Percentiles rank a stretch among this genome's conserved stretches.
phyloP scores from a whole-genome alignment of 75 land plant genomes.

The Azolla pinnata region DNA sequence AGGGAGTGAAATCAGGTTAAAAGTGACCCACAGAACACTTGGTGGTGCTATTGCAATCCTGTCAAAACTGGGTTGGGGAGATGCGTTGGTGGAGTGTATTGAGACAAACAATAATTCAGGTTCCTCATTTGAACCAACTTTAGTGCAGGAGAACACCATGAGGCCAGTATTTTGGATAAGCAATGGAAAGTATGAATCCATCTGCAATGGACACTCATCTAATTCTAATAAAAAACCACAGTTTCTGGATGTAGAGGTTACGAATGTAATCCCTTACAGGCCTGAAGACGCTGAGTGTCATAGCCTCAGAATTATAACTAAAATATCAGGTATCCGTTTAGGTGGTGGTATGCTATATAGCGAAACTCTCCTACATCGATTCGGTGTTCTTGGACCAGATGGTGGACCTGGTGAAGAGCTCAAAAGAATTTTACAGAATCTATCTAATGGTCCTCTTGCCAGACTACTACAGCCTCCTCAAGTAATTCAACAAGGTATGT shows the following conservation, averaged over 20 bases:
- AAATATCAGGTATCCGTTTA: conserved; percentile 71
- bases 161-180: conserved; percentile 82
- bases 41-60: conserved; percentile 86
- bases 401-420: conserved; percentile 92
- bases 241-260: conserved; percentile 61
- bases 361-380: conserved; percentile 85
- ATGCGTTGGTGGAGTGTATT: conserved; percentile 66
- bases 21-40: conserved; percentile 70
- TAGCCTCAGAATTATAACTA: conserved; percentile 59
- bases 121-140: conserved; percentile 2
- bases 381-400: conserved; percentile 90
- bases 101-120: conserved; percentile 37
- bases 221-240: neutral
- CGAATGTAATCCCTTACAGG: conserved; percentile 65
- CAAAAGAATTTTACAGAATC: conserved; percentile 55
- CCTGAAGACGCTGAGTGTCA: conserved; percentile 69
- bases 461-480: conserved; percentile 55
- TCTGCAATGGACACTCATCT: neutral
- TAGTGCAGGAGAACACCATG: conserved; percentile 24
- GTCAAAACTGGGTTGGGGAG: conserved; percentile 59
- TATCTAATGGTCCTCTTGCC: conserved; percentile 72
- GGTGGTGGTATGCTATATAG: conserved; percentile 96
- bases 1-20: conserved; percentile 50
- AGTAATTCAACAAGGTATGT: conserved; percentile 1
- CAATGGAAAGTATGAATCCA: conserved; percentile 4